A percentile compares a stretch with the other conserved stretches of the same genome.
phyloP scores from a whole-genome alignment of 768 basidiomycete genomes.

The Gyrodon lividus region DNA sequence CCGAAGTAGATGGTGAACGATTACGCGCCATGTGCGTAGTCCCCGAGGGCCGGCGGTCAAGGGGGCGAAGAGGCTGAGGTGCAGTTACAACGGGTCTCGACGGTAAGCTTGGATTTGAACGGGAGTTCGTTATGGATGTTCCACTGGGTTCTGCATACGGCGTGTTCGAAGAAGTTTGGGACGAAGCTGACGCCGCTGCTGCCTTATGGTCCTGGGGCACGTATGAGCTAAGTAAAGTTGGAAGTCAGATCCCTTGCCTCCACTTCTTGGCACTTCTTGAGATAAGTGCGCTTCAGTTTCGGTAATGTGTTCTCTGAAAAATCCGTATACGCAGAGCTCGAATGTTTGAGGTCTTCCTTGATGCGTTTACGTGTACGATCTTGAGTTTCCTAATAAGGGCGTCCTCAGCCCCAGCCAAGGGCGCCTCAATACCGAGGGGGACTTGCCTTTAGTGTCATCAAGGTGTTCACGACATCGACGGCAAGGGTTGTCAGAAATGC shows the following conservation, averaged over 20 bases:
- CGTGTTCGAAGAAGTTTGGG: conserved; percentile 27
- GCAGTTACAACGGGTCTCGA: conserved; percentile 58
- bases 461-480: conserved; percentile 69
- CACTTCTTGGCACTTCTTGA: conserved; percentile 87
- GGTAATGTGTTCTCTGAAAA: conserved; percentile 80
- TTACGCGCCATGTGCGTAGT: conserved; percentile 53
- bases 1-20: conserved; percentile 80
- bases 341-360: conserved; percentile 86
- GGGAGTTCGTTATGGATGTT: conserved; percentile 36
- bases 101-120: conserved; percentile 45
- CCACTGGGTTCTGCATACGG: conserved; percentile 33
- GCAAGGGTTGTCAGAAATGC: conserved; percentile 74
- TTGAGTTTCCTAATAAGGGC: conserved; percentile 68
- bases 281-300: conserved; percentile 73
- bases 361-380: conserved; percentile 89
- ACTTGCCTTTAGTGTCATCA: conserved; percentile 64
- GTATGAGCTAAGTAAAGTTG: conserved; percentile 8
- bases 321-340: conserved; percentile 72
- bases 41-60: conserved; percentile 72
- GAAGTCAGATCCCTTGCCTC: conserved; percentile 46
- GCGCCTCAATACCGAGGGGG: background rate
- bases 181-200: conserved; percentile 38
- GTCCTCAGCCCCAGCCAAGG: background rate
- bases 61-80: conserved; percentile 72
- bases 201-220: conserved; percentile 62